Conservation (phyloP, 2,329 filamentous ascomycete species). For the Ophiostoma fasciatum region DNA sequence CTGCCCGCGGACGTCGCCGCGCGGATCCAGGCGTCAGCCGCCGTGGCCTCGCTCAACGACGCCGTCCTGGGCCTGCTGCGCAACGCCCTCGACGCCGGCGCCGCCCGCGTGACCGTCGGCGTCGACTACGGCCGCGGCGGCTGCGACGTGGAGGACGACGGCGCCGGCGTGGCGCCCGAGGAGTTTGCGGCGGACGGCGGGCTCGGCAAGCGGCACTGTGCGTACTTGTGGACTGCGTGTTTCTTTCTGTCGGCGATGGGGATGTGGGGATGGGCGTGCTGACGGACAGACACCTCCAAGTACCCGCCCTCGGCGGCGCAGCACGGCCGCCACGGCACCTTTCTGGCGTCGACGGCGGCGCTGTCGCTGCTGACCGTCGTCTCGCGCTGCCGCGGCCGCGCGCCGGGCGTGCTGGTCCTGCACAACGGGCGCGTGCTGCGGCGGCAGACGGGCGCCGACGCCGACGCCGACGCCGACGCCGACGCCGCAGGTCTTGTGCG, state of each 20-base stretch:
- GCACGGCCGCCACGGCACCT: constrained; percentile 58
- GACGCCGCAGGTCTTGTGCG: constrained; percentile 37
- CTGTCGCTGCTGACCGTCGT: constrained; percentile 64
- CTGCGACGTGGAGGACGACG: constrained; percentile 75
- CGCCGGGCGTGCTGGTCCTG: constrained; percentile 50
- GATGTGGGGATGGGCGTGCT: no score
- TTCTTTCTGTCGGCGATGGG: no score
- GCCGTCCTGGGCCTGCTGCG: constrained; percentile 59
- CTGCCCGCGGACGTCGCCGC: constrained; percentile 57
- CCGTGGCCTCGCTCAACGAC: constrained; percentile 57
- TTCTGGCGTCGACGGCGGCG: constrained; percentile 61
- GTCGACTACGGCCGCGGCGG: constrained; percentile 63
- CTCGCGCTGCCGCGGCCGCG: constrained; percentile 49
- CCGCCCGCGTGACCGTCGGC: constrained; percentile 51
- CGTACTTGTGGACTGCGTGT: constrained; percentile 16
- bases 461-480: constrained; percentile 38
- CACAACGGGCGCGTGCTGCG: constrained; percentile 54
- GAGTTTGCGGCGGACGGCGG: constrained; percentile 63
- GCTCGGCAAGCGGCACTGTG: constrained; percentile 60
- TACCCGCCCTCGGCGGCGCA: constrained; percentile 27
- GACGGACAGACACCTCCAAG: constrained; percentile 60
- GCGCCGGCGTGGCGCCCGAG: constrained; percentile 53
- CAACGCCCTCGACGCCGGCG: constrained; percentile 72
- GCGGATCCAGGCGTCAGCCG: constrained; percentile 74
- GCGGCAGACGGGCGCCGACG: constrained; percentile 45